Percentiles rank a stretch among this genome's conserved stretches.
Evolutionary conservation across 768 basidiomycete species (phyloP).

Genomic region (Mycena indigotica): DNA sequence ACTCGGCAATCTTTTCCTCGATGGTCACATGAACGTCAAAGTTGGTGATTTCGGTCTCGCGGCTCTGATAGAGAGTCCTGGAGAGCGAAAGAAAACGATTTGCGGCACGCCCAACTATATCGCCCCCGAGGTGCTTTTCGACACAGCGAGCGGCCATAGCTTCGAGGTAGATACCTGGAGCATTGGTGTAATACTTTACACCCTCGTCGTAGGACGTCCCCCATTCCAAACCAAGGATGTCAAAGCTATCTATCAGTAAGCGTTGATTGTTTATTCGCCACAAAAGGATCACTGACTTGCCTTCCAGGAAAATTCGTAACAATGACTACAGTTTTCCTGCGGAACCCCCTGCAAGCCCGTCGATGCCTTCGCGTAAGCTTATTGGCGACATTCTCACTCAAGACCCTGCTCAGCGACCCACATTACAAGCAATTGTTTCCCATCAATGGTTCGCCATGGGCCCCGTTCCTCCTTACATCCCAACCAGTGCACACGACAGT

Average conservation of each 20-base stretch:
- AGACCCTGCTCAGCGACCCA: constrained; percentile 80
- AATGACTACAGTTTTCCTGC: constrained; percentile 92
- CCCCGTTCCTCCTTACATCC: constrained; percentile 79
- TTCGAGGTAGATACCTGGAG: constrained; percentile 99
- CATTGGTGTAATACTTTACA: constrained; percentile 95
- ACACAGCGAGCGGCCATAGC: constrained; percentile 93
- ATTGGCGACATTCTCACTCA: constrained; percentile 85
- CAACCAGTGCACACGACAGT: constrained; percentile 72
- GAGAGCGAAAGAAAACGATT: constrained; percentile 98
- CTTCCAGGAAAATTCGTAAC: constrained; percentile 80
- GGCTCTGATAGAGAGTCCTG: constrained; percentile 93
- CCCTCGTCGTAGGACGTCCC: constrained; percentile 89
- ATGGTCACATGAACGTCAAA: constrained; percentile 90
- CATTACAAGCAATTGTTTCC: constrained; percentile 80
- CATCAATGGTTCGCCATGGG: constrained; percentile 85
- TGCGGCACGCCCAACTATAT: constrained; percentile 99
- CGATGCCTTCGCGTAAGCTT: constrained; percentile 60
- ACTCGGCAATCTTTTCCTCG: constrained; percentile 92
- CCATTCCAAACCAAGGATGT: constrained; percentile 99
- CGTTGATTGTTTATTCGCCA: neutral
- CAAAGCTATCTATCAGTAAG: constrained; percentile 91
- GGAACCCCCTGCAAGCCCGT: constrained; percentile 57
- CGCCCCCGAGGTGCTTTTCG: constrained; percentile 95
- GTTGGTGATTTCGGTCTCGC: constrained; percentile 98
- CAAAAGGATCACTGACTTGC: neutral